A percentile compares a stretch with the other conserved stretches of the same genome.
Evolutionary conservation across 129 eudicot genomes (phyloP).

Genomic region (Saposhnikovia divaricata): DNA sequence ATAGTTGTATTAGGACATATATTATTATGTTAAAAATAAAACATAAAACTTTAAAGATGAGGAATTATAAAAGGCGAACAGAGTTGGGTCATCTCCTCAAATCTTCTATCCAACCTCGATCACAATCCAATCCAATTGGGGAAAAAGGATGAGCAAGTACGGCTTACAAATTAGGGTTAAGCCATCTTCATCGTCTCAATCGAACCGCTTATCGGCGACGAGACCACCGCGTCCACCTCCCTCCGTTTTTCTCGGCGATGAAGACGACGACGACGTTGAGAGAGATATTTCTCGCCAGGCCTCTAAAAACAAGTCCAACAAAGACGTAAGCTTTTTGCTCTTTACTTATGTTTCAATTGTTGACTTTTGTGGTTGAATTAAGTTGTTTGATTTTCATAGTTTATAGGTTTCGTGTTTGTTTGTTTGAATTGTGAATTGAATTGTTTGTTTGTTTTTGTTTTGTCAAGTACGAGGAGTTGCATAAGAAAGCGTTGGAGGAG

Average conservation of each 20-base stretch:
- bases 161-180: slow-evolving; percentile 73
- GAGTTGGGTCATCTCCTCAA: too few species aligned
- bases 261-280: slow-evolving; percentile 73
- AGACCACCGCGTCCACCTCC: slow-evolving; percentile 47
- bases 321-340: slow-evolving; percentile 44
- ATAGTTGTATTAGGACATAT: too few species aligned
- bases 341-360: neutral
- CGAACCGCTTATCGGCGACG: slow-evolving; percentile 32
- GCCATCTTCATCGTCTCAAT: slow-evolving; percentile 58
- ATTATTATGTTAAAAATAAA: too few species aligned
- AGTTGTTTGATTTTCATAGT: too few species aligned
- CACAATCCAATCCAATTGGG: too few species aligned
- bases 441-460: slow-evolving; percentile 1
- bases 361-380: neutral
- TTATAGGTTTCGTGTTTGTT: neutral
- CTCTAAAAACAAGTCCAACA: slow-evolving; percentile 68
- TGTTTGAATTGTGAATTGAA: neutral
- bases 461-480: slow-evolving; percentile 78
- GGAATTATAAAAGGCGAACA: too few species aligned
- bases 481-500: slow-evolving; percentile 87
- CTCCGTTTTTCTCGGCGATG: slow-evolving; percentile 50
- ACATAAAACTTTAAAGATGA: too few species aligned
- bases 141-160: slow-evolving; percentile 28
- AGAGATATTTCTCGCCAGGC: slow-evolving; percentile 89
- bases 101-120: too few species aligned